A percentile compares a stretch with the other conserved stretches of the same genome.
These are phyloP conservation scores for Mortierella sp. DNA, from an alignment of 371 early-diverging fungal genomes.

Conservation along the genomic window DNA sequence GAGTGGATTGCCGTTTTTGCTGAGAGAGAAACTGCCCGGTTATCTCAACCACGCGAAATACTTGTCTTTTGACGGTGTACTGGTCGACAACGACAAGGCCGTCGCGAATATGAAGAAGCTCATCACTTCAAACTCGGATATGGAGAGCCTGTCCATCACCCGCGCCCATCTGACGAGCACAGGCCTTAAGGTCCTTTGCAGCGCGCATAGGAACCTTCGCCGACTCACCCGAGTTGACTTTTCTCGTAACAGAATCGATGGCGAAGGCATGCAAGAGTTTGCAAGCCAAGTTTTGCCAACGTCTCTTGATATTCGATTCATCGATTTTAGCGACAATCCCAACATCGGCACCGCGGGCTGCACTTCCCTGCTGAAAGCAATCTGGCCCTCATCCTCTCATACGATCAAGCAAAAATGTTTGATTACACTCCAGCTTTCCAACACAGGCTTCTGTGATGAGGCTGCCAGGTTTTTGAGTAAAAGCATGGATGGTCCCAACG, in stretches of 20 bases:
- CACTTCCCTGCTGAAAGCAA: conserved; percentile 20
- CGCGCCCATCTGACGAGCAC: conserved; percentile 36
- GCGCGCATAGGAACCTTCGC: conserved; percentile 39
- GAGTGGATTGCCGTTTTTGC: conserved; percentile 38
- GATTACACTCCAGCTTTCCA: conserved; percentile 27
- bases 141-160: conserved; percentile 35
- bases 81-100: conserved; percentile 51
- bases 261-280: conserved; percentile 47
- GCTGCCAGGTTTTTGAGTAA: conserved; percentile 22
- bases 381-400: conserved; percentile 40
- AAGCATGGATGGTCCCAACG: conserved; percentile 15
- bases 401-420: conserved; percentile 24
- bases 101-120: conserved; percentile 53
- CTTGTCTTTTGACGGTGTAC: conserved; percentile 44
- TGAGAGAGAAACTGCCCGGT: conserved; percentile 41
- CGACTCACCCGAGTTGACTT: conserved; percentile 36
- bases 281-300: conserved; percentile 25
- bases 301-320: conserved; percentile 30
- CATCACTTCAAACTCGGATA: conserved; percentile 42
- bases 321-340: conserved; percentile 47
- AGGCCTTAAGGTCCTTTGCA: conserved; percentile 43
- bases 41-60: conserved; percentile 35
- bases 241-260: conserved; percentile 37
- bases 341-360: conserved; percentile 41
- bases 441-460: conserved; percentile 48